These are phyloP conservation scores for Phialophora chinensis DNA, from an alignment of 2,329 filamentous ascomycete species.

Conservation along the genomic window DNA sequence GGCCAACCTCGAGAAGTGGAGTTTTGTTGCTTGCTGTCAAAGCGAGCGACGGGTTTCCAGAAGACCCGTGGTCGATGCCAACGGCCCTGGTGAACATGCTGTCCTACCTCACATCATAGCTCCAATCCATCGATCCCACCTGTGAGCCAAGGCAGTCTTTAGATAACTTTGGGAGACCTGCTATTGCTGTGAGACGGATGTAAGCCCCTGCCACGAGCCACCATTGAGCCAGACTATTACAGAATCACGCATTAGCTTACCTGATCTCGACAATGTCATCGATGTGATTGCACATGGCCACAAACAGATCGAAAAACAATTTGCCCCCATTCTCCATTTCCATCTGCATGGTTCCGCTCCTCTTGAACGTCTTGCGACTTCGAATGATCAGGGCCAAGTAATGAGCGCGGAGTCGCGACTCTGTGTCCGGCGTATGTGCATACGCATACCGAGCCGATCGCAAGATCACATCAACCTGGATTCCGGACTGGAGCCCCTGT, in stretches of 20 bases:
- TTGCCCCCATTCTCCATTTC: constrained; percentile 96
- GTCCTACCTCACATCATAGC: constrained; percentile 42
- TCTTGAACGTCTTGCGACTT: constrained; percentile 96
- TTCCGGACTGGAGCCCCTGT: constrained; percentile 90
- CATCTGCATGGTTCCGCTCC: constrained; percentile 97
- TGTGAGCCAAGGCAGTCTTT: constrained; percentile 43
- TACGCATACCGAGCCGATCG: constrained; percentile 94
- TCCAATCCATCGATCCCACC: constrained; percentile 45
- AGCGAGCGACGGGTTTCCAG: constrained; percentile 33
- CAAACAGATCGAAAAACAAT: constrained; percentile 97
- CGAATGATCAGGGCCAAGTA: constrained; percentile 97
- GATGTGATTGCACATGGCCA: constrained; percentile 97
- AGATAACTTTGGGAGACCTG: constrained; percentile 61
- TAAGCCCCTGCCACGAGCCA: constrained; percentile 37
- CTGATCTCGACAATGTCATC: constrained; percentile 91
- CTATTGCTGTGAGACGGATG: constrained; percentile 51
- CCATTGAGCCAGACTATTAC: constrained; percentile 27
- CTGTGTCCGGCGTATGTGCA: constrained; percentile 89
- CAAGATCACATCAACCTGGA: constrained; percentile 89
- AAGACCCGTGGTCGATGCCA: constrained; percentile 43
- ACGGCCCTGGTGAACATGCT: constrained; percentile 46
- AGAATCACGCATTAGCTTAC: constrained; percentile 56
- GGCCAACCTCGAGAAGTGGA: constrained; percentile 56
- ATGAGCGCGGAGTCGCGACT: constrained; percentile 91
- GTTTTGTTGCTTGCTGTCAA: constrained; percentile 39